Base-by-base conservation (phyloP, 345 rosid genomes). In the Murraya paniculata region DNA sequence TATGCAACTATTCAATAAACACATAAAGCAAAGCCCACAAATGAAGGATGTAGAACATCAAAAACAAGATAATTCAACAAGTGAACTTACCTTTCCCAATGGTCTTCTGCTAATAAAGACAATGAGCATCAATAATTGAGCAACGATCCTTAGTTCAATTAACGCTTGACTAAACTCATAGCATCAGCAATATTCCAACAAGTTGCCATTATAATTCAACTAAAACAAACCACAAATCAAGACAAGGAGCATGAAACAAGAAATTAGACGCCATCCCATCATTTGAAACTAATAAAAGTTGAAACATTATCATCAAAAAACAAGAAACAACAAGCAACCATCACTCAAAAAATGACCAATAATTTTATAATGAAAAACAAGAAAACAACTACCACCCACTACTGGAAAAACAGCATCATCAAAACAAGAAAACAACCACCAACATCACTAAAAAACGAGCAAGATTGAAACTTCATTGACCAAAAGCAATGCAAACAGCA, bases 101-200 rank as follows among this genome's bases (percentile, higher is more conserved):
- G 30, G 7, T 28, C 9, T 28, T 0, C 6, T 9, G n/a, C 21
- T 9, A 56, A 72, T 55, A 9, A 72, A 22, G 9, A 33, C 45
- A 72, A 22, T 33, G 36, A 72, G 16, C 28, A 55, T 58, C 61
- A 72, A 72, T 31, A 55, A 72, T 56, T 56, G 75, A 57, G 33
- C 27, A 30, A 57, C 7, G 8, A 72, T 33, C 50, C 75, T 13
- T 14, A 24, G 39, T 13, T 33, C 50, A 13, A 72, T 31, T 38
- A 35, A 22, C 16, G 1, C 64, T 57, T 30, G 36, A 72, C n/a
- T 22, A 33, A 56, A 71, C 61, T 53, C 27, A 5, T 4, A 65
- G 9, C 25, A 18, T 6, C 10, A 31, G 25, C 68, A 14, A 35
- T 33, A 33, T 33, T 21, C 69, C 45, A 9, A 65, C 69, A 65